Conservation (phyloP, 2,329 filamentous ascomycete genomes). For the Cladophialophora chaetospira region DNA sequence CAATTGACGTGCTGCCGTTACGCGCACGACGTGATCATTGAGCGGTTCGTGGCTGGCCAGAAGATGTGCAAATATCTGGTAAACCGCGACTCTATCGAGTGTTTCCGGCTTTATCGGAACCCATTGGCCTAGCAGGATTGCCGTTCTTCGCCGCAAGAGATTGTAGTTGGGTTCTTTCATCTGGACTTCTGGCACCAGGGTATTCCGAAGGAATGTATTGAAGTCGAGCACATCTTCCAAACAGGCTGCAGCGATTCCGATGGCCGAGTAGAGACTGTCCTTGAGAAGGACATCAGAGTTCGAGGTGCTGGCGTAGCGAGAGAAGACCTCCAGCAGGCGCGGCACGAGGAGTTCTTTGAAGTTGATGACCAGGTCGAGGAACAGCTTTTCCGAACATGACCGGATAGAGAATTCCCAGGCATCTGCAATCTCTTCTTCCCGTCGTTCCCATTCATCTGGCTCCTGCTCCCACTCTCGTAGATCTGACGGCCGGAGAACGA, state of each 20-base stretch:
- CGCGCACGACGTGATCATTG: slow-evolving; percentile 89
- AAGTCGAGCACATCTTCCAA: slow-evolving; percentile 79
- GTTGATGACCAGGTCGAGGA: slow-evolving; percentile 85
- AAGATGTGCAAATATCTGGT: slow-evolving; percentile 86
- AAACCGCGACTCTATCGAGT: slow-evolving; percentile 70
- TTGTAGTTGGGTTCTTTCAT: slow-evolving; percentile 68
- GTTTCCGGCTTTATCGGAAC: slow-evolving; percentile 73
- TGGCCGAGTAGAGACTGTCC: slow-evolving; percentile 90
- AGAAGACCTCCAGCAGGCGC: slow-evolving; percentile 80
- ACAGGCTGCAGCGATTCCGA: slow-evolving; percentile 80
- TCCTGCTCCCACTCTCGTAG: slow-evolving; percentile 92
- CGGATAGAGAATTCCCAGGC: slow-evolving; percentile 92
- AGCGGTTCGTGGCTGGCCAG: slow-evolving; percentile 73
- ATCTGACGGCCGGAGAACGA: slow-evolving; percentile 82
- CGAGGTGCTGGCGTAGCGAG: slow-evolving; percentile 68
- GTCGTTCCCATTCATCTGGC: slow-evolving; percentile 91
- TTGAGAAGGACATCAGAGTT: slow-evolving; percentile 77
- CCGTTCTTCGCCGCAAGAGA: slow-evolving; percentile 81
- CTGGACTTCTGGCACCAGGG: slow-evolving; percentile 77
- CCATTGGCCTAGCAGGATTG: slow-evolving; percentile 89
- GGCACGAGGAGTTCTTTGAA: slow-evolving; percentile 80
- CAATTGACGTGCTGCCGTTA: slow-evolving; percentile 86
- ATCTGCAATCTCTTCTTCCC: slow-evolving; percentile 80
- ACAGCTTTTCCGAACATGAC: slow-evolving; percentile 89
- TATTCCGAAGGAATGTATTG: slow-evolving; percentile 72